Base-by-base conservation (phyloP, 2,329 filamentous ascomycete genomes). In the Mycosphaerelloides madeirae region DNA sequence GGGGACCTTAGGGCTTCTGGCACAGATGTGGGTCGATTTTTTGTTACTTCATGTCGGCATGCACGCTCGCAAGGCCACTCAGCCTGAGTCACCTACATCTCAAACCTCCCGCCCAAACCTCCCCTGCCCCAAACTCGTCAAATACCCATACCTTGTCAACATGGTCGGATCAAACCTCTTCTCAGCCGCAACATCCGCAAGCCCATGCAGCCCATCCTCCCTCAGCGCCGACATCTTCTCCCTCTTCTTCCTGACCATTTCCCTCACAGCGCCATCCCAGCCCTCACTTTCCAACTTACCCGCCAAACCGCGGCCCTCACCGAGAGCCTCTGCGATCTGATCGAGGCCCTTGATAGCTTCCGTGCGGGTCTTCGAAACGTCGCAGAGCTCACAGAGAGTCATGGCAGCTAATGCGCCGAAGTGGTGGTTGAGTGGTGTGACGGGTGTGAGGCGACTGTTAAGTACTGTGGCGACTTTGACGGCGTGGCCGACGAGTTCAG, bases 351-450 rank as follows among this genome's bases (percentile, higher is more conserved):
- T 68, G 12, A 69, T 69, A 1, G 81, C 81, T 52, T 82, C 79
- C 4, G 79, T 76, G 34, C 72, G 74, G 2, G 76, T 79, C 48
- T 68, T 70, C 7, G 79, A 74, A 7, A 76, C 65, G 54, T 76
- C 78, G 25, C 68, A 67, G 28, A 87, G 69, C 52, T 83, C 78
- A 37, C 79, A 65, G 3, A 88, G 68, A n/a, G 77, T 76, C 57
- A 85, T 69, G 9, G 77, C 70, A 1, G 76, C 73, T 8, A 87
- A 69, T 11, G 74, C 75, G 42, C 76, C 75, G 52, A 84, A 83
- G 58, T 87, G 81, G 58, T 86, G 80, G 43, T 80, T 80, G 34
- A 87, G 67, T 0, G 84, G 83, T 41, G 75, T 82, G 35, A 78
- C 68, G 6, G 81, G 65, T 36, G 76, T 74, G 3, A 73, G 63